phyloP scores from a whole-genome alignment of 176 grass and related monocot species.

The Juncus effusus region DNA sequence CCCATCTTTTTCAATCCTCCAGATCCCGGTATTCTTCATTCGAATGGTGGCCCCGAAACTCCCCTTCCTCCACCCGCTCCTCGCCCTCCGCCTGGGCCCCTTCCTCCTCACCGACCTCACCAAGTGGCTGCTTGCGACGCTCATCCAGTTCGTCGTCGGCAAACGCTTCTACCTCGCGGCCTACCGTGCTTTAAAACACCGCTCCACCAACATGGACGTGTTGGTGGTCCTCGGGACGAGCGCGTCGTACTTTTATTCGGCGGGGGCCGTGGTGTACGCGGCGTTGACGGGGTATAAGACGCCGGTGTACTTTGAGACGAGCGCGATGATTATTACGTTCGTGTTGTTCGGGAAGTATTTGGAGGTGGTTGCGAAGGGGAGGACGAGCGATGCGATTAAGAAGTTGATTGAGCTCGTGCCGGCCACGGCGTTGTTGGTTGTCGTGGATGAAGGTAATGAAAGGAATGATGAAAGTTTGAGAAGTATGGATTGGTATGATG shows the following conservation, averaged over 20 bases:
- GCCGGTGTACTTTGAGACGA: conserved; percentile 97
- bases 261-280: conserved; percentile 70
- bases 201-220: conserved; percentile 98
- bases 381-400: conserved; percentile 96
- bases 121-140: conserved; percentile 82
- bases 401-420: conserved; percentile 96
- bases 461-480: too few species aligned
- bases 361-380: conserved; percentile 91
- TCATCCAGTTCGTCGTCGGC: conserved; percentile 85
- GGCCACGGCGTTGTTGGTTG: conserved; percentile 83
- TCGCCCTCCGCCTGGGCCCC: conserved; percentile 65
- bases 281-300: conserved; percentile 59
- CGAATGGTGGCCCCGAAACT: conserved; percentile 78
- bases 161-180: conserved; percentile 76
- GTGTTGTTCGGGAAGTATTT: conserved; percentile 97
- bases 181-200: conserved; percentile 67
- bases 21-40: conserved; percentile 98
- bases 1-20: conserved; percentile 24
- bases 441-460: conserved; percentile 74
- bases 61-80: conserved; percentile 53
- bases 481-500: too few species aligned
- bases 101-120: conserved; percentile 74
- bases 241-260: conserved; percentile 85
- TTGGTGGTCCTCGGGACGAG: conserved; percentile 91
- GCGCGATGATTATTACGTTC: conserved; percentile 99